Conservation (phyloP, 805 yeast species). For the Candida silvatica region DNA sequence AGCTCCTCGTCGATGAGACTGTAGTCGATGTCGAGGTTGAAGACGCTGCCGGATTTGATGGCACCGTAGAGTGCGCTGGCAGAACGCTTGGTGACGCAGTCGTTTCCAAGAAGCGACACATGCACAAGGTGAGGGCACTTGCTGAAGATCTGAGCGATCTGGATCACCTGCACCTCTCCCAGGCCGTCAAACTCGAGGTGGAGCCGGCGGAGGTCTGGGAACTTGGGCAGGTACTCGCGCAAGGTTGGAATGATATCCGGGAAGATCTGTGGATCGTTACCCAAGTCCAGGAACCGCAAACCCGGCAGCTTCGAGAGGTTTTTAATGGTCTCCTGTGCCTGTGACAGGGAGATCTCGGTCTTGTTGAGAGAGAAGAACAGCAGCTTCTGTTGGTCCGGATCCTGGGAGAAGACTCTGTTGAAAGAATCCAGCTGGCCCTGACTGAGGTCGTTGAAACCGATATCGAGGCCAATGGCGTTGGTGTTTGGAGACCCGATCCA, state of each 20-base stretch:
- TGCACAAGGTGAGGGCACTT: slow-evolving; percentile 40
- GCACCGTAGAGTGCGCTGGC: slow-evolving; percentile 44
- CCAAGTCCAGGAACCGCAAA: slow-evolving; percentile 42
- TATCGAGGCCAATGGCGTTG: slow-evolving; percentile 46
- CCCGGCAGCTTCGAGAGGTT: slow-evolving; percentile 30
- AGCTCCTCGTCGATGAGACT: slow-evolving; percentile 40
- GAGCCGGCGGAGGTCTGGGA: slow-evolving; percentile 36
- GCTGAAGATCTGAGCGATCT: slow-evolving; percentile 39
- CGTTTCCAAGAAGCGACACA: slow-evolving; percentile 46
- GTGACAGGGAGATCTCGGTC: slow-evolving; percentile 31
- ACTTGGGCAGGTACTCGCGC: slow-evolving; percentile 35
- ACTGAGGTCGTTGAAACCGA: slow-evolving; percentile 45
- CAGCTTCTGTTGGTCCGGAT: slow-evolving; percentile 23
- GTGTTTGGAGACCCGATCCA: slow-evolving; percentile 38
- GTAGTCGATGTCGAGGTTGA: slow-evolving; percentile 45
- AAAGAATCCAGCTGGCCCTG: slow-evolving; percentile 38
- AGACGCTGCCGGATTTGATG: slow-evolving; percentile 38
- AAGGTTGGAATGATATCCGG: slow-evolving; percentile 41
- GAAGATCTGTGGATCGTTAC: slow-evolving; percentile 42
- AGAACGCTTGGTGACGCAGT: slow-evolving; percentile 32
- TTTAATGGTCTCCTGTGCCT: slow-evolving; percentile 31
- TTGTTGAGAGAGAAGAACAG: slow-evolving; percentile 45
- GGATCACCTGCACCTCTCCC: slow-evolving; percentile 36
- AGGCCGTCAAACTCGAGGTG: slow-evolving; percentile 49
- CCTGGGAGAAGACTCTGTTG: slow-evolving; percentile 29